Evolutionary conservation across 768 basidiomycete species (phyloP), one percentile per base, ranked within the genome.

Genomic region (Brasilioporus rufonigricans): DNA sequence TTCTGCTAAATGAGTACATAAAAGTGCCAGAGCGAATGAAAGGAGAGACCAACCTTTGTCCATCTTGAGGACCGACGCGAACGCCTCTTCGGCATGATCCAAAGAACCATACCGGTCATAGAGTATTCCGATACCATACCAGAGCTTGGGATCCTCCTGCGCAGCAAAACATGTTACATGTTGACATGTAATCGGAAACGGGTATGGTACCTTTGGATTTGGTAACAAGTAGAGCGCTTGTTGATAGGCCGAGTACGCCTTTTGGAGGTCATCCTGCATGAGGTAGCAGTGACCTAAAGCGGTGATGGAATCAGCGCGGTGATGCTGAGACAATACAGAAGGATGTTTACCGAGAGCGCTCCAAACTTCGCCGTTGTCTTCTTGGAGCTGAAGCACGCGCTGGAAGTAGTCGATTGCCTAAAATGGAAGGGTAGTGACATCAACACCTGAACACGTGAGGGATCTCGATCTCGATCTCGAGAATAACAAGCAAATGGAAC

Each of bases 281-380:
- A 99, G 85, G 72, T 96, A 94, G 73, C 96, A 98, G 65, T 98
- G 94, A 31, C 95, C 93, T 91, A 65, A 53, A 58, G 36, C 27
- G 41, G 43, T 44, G 52, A 45, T 59, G 47, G 51, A 48, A 57
- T 60, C 44, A 66, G 52, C 50, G 53, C 57, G 31, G 43, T 44
- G 52, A 27, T 48, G 48, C 40, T 40, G 50, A 44, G 49, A 58
- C 57, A 56, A 52, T 56, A 61, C 36, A 54, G 36, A 67, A 69
- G 32, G 57, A 56, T 49, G 78, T 65, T 59, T 71, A 87, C 93
- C 94, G 55, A 99, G 81, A 0, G 95, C 93, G 65, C 92, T 93
- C 96, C 96, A 98, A 53, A 97, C 91, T 77, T 98, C 96, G 66
- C 96, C 96, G 73, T 97, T 97, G 74, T 97, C 93, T 74, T 93